These are phyloP conservation scores for Melampsora abietis-canadensis DNA, from an alignment of 1,284 basidiomycete genomes.

Conservation along the genomic window DNA sequence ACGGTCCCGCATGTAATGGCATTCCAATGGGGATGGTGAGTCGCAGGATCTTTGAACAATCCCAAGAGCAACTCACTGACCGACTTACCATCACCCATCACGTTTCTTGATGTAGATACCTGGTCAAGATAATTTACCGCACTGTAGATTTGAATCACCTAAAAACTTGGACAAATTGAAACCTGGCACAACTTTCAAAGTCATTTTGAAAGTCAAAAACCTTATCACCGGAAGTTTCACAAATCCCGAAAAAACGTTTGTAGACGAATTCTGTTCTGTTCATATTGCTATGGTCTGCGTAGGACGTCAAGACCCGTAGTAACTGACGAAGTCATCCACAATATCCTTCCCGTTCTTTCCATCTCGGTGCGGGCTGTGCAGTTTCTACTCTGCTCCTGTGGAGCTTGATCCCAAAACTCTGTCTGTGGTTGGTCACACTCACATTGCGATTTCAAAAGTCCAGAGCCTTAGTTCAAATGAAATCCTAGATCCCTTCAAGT, in stretches of 20 bases:
- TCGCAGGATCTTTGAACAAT: background rate
- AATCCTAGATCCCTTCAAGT: constrained; percentile 27
- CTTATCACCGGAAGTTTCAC: constrained; percentile 27
- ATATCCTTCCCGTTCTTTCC: background rate
- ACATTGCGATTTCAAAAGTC: constrained; percentile 12
- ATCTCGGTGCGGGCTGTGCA: background rate
- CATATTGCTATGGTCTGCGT: too few relatives aligned
- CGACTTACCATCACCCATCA: background rate
- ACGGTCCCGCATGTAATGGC: constrained; percentile 30
- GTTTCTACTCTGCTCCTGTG: constrained; percentile 13
- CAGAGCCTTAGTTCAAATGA: constrained; percentile 15
- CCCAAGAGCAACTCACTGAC: background rate
- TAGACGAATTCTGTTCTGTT: background rate
- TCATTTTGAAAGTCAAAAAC: constrained; percentile 1
- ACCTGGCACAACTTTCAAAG: background rate
- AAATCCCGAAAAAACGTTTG: constrained; percentile 40
- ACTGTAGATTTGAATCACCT: constrained; percentile 23
- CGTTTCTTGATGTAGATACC: background rate
- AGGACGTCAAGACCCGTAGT: background rate
- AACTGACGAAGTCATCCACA: background rate
- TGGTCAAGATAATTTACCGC: constrained; percentile 27
- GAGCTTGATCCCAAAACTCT: constrained; percentile 33
- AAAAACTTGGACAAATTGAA: constrained; percentile 16
- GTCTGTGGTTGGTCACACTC: constrained; percentile 24
- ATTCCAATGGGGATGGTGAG: constrained; percentile 40